Conservation (phyloP, 1,139 yeast genomes). For the Geotrichum cucujoidarum region DNA sequence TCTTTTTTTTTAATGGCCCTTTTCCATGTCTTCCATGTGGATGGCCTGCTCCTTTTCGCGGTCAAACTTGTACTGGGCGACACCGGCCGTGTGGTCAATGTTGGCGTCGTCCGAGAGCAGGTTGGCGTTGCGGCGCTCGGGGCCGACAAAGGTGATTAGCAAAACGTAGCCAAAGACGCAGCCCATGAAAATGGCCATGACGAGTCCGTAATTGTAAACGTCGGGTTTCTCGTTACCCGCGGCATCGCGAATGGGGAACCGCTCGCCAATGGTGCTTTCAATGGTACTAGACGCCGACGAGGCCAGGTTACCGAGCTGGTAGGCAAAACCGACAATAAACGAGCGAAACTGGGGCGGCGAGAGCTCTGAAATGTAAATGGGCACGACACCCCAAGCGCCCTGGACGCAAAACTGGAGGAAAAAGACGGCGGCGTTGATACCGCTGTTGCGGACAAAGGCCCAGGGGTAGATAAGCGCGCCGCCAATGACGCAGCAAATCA, state of each 20-base stretch:
- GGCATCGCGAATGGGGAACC: slow-evolving; percentile 49
- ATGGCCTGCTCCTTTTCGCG: slow-evolving; percentile 9
- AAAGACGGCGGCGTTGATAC: slow-evolving; percentile 71
- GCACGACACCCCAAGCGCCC: slow-evolving; percentile 87
- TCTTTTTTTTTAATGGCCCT: too few relatives aligned
- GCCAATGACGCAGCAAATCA: slow-evolving; percentile 60
- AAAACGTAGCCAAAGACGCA: slow-evolving; percentile 65
- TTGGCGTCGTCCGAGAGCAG: slow-evolving; percentile 14
- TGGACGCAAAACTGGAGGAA: slow-evolving; percentile 77
- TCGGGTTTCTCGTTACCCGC: slow-evolving; percentile 28
- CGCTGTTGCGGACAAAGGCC: slow-evolving; percentile 55
- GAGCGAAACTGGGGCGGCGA: slow-evolving; percentile 75
- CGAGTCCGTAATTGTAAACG: slow-evolving; percentile 51
- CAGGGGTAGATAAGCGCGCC: slow-evolving; percentile 67
- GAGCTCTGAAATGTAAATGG: slow-evolving; percentile 70
- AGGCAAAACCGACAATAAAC: slow-evolving; percentile 67
- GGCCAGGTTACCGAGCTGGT: slow-evolving; percentile 79
- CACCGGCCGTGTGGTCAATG: slow-evolving; percentile 4
- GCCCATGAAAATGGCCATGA: slow-evolving; percentile 80
- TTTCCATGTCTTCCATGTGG: slow-evolving; percentile 11
- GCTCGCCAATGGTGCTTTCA: slow-evolving; percentile 67
- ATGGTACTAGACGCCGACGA: slow-evolving; percentile 82
- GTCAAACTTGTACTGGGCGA: slow-evolving; percentile 10
- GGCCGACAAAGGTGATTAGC: slow-evolving; percentile 60
- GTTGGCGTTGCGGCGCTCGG: slow-evolving; percentile 54